Evolutionary conservation across 306 rosid species (phyloP).

Genomic region (Echinosophora koreensis): DNA sequence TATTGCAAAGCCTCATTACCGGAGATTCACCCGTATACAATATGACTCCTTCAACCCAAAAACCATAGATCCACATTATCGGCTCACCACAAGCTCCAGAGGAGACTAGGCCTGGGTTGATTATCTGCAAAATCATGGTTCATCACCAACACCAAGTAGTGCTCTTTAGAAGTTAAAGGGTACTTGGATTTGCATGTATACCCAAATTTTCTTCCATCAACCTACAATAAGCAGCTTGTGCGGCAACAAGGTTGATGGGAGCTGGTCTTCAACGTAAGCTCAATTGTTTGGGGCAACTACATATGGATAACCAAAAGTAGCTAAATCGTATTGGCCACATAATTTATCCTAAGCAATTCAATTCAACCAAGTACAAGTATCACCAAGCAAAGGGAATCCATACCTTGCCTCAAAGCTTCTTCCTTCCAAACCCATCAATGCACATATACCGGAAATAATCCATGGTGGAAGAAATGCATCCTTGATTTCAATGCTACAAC

Average conservation of each 20-base stretch:
- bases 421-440: constrained; percentile 73
- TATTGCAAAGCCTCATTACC: constrained; percentile 22
- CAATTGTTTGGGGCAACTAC: constrained; percentile 1
- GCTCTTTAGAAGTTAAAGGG: background rate
- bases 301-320: background rate
- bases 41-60: background rate
- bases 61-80: background rate
- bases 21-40: background rate
- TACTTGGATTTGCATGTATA: background rate
- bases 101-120: background rate
- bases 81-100: background rate
- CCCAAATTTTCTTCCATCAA: background rate
- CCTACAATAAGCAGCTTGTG: background rate
- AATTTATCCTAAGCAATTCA: constrained; percentile 19
- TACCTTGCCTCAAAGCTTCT: constrained; percentile 96
- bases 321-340: background rate
- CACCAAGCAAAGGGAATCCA: constrained; percentile 33
- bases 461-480: constrained; percentile 90
- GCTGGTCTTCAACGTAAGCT: background rate
- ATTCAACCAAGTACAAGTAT: constrained; percentile 13
- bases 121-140: background rate
- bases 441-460: constrained; percentile 69
- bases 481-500: constrained; percentile 79
- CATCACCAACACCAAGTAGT: background rate
- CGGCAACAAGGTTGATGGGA: background rate